Conservation (phyloP, 306 rosid genomes). For the Alnus glutinosa region DNA sequence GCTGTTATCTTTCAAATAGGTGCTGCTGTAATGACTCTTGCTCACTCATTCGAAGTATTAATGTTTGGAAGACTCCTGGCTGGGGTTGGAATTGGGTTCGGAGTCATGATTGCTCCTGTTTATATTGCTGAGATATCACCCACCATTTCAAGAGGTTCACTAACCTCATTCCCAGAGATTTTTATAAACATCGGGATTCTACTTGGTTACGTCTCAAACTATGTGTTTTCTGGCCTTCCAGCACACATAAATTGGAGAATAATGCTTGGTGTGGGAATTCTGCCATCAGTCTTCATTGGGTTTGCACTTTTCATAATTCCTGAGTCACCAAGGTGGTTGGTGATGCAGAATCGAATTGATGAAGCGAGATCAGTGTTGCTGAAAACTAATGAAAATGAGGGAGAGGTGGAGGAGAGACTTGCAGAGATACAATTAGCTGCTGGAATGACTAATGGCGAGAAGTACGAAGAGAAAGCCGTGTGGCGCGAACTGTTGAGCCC, state of each 20-base stretch:
- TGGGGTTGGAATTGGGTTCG: constrained; percentile 90
- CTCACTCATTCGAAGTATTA: constrained; percentile 70
- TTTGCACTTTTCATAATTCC: constrained; percentile 85
- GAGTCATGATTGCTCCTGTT: constrained; percentile 88
- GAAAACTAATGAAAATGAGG: constrained; percentile 72
- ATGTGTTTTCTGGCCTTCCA: constrained; percentile 72
- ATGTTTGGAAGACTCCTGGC: constrained; percentile 75
- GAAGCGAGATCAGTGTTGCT: constrained; percentile 81
- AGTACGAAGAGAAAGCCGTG: constrained; percentile 56
- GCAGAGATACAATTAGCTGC: constrained; percentile 82
- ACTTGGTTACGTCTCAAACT: constrained; percentile 89
- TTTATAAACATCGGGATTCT: constrained; percentile 80
- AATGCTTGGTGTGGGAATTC: constrained; percentile 87
- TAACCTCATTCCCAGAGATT: constrained; percentile 88
- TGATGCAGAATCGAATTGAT: constrained; percentile 67
- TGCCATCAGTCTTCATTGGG: constrained; percentile 86
- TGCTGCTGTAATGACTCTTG: constrained; percentile 71
- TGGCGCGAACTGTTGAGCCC: constrained; percentile 74
- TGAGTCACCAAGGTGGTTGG: constrained; percentile 93
- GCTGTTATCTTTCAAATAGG: constrained; percentile 78
- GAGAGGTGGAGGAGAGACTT: constrained; percentile 85
- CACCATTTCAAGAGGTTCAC: constrained; percentile 67
- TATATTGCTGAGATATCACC: constrained; percentile 94
- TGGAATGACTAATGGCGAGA: constrained; percentile 47
- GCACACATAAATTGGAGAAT: constrained; percentile 80